A percentile compares a stretch with the other conserved stretches of the same genome.
Evolutionary conservation across 2,329 filamentous ascomycete species (phyloP).

Genomic region (Botrytis squamosa): DNA sequence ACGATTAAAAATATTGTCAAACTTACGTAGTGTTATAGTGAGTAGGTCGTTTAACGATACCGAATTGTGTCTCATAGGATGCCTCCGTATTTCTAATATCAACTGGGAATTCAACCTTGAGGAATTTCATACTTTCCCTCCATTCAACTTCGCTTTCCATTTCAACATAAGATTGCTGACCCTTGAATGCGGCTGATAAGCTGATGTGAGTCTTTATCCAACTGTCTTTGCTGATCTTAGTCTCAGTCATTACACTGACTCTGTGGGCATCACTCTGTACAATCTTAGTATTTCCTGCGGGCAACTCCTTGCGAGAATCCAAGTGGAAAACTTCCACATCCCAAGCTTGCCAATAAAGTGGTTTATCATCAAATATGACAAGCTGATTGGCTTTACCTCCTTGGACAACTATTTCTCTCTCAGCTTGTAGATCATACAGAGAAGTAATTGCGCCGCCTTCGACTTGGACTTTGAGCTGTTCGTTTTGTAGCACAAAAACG

Average conservation of each 20-base stretch:
- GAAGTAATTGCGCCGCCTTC: conserved; percentile 78
- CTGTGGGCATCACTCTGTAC: conserved; percentile 69
- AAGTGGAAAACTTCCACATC: conserved; percentile 97
- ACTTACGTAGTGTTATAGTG: conserved; percentile 88
- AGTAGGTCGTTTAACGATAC: conserved; percentile 82
- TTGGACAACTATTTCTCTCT: conserved; percentile 74
- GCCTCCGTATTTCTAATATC: conserved; percentile 88
- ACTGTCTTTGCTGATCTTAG: conserved; percentile 82
- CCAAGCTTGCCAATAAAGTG: conserved; percentile 96
- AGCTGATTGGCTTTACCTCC: conserved; percentile 82
- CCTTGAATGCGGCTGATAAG: conserved; percentile 66
- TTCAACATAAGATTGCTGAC: conserved; percentile 69
- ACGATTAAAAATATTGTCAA: background rate
- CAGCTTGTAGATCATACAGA: conserved; percentile 69
- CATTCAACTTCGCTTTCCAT: conserved; percentile 88
- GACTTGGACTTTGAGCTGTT: conserved; percentile 71
- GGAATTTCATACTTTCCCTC: conserved; percentile 95
- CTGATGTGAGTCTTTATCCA: conserved; percentile 85
- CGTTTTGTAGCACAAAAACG: conserved; percentile 77
- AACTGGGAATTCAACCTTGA: conserved; percentile 98
- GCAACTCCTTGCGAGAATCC: conserved; percentile 76
- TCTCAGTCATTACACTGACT: conserved; percentile 79
- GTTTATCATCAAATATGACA: conserved; percentile 96
- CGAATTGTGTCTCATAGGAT: conserved; percentile 92
- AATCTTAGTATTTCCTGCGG: conserved; percentile 66